Evolutionary conservation across 2,329 filamentous ascomycete species (phyloP), one percentile per base, ranked within the genome.

Genomic region (Hypomyces perniciosus): DNA sequence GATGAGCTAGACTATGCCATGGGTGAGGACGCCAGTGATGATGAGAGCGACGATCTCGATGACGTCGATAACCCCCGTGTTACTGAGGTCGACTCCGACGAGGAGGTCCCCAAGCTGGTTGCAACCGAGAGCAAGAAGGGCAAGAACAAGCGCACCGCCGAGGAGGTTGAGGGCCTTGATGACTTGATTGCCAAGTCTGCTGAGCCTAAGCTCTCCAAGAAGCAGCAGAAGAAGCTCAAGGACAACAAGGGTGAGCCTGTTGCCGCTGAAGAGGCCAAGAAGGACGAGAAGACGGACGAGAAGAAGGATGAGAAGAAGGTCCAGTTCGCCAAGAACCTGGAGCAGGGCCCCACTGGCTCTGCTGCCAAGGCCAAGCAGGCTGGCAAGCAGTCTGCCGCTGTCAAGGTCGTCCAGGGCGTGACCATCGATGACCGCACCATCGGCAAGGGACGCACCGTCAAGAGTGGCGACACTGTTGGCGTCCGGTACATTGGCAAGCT

Each of bases 401-500:
- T 89, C 64, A 93, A 89, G 77, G 83, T 83, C 51, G 83, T 97
- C 50, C 80, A 91, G 66, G 93, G 92, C 54, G 90, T 99, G 56
- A 95, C 84, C 60, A 78, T 99, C 59, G 93, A 99, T 63, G 93
- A 99, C 78, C 91, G 92, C 78, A 97, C 96, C 77, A 68, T 89
- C 57, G 93, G 93, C 54, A 83, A 80, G 58, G 93, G 93, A 61
- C 85, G 86, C 57, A 83, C 81, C 50, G 90, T 86, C 57, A 97
- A 97, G 86, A 86, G 84, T 64, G 92, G 93, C 57, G 88, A 95
- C 76, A 86, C 82, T 59, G 85, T 99, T 56, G 84, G 90, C 64
- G 93, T 99, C 83, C 85, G 93, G 66, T 99, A 99, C 77, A 97
- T 99, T 63, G 93, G 93, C 72, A 99, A 99, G 81, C 86, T 93